These are phyloP conservation scores for Leishmania turanica DNA, from an alignment of 208 protist species.

Conservation along the genomic window DNA sequence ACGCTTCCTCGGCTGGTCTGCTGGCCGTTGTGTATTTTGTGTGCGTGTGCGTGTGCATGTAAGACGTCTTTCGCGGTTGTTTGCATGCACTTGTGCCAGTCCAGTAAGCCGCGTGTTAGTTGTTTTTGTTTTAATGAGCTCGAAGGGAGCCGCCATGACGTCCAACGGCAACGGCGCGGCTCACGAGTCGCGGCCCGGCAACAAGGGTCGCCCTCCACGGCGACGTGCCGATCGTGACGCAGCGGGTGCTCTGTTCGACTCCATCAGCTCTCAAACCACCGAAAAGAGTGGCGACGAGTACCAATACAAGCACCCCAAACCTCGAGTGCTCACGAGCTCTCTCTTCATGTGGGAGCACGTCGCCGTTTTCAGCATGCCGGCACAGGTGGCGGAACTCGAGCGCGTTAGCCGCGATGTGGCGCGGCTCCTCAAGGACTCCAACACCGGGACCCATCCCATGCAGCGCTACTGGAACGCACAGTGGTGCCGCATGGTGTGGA, in stretches of 20 bases:
- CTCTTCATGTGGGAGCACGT: constrained; percentile 81
- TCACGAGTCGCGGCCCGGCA: not conserved
- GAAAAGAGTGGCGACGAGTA: not conserved
- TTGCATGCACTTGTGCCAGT: no score
- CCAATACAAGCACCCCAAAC: constrained; percentile 48
- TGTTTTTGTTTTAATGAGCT: not conserved
- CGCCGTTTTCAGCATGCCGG: constrained; percentile 58
- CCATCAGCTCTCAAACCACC: not conserved
- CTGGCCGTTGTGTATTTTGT: no score
- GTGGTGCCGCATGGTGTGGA: constrained; percentile 68
- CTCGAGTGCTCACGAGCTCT: constrained; percentile 30
- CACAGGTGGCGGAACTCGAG: constrained; percentile 58
- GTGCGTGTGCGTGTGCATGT: not conserved
- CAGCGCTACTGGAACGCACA: constrained; percentile 88
- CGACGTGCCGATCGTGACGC: constrained; percentile 1
- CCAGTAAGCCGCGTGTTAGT: not conserved
- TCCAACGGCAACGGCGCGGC: not conserved
- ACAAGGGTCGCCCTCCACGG: not conserved
- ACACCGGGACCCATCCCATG: constrained; percentile 54
- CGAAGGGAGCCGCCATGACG: not conserved
- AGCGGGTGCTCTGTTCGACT: not conserved
- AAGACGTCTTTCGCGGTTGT: not conserved
- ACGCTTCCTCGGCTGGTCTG: no score
- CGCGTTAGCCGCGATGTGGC: constrained; percentile 54
- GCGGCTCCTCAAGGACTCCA: constrained; percentile 36